Percentiles rank a stretch among this genome's conserved stretches.
Evolutionary conservation across 192 early-diverging fungal genomes (phyloP).

Genomic region (Physocladia obscura): DNA sequence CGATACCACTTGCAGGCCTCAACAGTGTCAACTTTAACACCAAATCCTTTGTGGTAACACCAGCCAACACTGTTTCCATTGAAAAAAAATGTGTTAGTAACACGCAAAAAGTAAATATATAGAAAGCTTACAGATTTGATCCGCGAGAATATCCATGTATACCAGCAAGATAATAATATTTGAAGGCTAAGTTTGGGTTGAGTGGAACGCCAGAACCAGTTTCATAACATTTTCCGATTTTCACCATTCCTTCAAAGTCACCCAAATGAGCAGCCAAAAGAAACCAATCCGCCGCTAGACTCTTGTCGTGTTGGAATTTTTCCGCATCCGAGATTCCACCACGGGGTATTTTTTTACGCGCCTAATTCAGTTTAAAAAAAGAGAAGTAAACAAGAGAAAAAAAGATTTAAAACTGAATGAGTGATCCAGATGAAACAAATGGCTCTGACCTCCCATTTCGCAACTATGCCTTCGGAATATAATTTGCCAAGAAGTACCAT

Average conservation of each 20-base stretch:
- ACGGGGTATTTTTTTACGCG: too few relatives aligned
- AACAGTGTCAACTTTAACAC: conserved; percentile 22
- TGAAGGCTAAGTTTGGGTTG: conserved; percentile 16
- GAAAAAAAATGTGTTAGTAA: background rate
- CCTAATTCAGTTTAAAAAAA: background rate
- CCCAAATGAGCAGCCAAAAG: background rate
- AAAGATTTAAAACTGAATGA: background rate
- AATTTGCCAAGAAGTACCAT: conserved; percentile 14
- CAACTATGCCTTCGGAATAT: background rate
- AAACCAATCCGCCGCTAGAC: conserved; percentile 14
- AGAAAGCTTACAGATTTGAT: conserved; percentile 16
- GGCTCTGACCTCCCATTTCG: conserved; percentile 24
- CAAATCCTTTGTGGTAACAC: conserved; percentile 36
- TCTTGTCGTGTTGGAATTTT: background rate
- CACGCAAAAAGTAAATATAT: too few relatives aligned
- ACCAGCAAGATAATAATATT: conserved; percentile 23
- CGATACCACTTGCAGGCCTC: conserved; percentile 41
- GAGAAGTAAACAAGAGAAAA: background rate
- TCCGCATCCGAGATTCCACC: background rate
- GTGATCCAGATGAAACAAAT: background rate
- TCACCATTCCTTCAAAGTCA: conserved; percentile 15
- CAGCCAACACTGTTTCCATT: conserved; percentile 24
- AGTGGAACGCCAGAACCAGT: conserved; percentile 23
- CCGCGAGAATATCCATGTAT: conserved; percentile 25
- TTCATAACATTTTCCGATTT: conserved; percentile 22